These are phyloP conservation scores for Boletus eberwhitei DNA, from an alignment of 768 basidiomycete species.

Conservation along the genomic window DNA sequence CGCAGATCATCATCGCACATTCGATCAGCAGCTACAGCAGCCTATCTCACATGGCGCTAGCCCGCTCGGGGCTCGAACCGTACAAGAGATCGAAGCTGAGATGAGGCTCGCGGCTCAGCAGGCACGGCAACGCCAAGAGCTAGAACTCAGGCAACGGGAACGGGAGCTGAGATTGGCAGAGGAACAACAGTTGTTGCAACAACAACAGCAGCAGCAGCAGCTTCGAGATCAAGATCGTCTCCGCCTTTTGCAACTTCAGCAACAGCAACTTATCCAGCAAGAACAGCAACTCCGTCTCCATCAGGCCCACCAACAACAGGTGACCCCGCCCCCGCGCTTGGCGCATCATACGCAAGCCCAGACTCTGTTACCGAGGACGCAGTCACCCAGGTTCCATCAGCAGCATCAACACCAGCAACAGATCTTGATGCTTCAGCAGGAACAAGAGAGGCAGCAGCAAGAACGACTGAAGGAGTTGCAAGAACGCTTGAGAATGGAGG, in stretches of 20 bases:
- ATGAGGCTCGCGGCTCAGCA: constrained; percentile 65
- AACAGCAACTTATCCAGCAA: constrained; percentile 35
- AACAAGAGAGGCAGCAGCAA: constrained; percentile 59
- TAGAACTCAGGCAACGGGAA: constrained; percentile 46
- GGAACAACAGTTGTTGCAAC: constrained; percentile 41
- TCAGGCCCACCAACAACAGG: constrained; percentile 36
- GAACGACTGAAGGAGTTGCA: constrained; percentile 57
- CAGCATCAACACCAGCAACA: constrained; percentile 75
- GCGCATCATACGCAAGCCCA: constrained; percentile 34
- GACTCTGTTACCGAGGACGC: constrained; percentile 48
- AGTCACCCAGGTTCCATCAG: constrained; percentile 77
- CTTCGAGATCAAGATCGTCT: constrained; percentile 41
- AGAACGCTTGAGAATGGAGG: constrained; percentile 62
- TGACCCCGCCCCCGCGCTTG: constrained; percentile 71
- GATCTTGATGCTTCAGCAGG: constrained; percentile 62
- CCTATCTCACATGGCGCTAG: constrained; percentile 31
- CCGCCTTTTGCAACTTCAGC: constrained; percentile 43
- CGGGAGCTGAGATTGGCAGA: constrained; percentile 36
- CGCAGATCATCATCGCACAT: constrained; percentile 32
- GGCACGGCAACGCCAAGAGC: constrained; percentile 36
- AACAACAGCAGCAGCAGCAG: constrained; percentile 33
- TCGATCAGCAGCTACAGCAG: constrained; percentile 39
- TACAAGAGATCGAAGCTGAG: constrained; percentile 83
- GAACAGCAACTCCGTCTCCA: constrained; percentile 37
- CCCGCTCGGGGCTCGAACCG: constrained; percentile 50